Evolutionary conservation across 2,329 filamentous ascomycete genomes (phyloP).

Genomic region (Aspergillus hiratsukae): DNA sequence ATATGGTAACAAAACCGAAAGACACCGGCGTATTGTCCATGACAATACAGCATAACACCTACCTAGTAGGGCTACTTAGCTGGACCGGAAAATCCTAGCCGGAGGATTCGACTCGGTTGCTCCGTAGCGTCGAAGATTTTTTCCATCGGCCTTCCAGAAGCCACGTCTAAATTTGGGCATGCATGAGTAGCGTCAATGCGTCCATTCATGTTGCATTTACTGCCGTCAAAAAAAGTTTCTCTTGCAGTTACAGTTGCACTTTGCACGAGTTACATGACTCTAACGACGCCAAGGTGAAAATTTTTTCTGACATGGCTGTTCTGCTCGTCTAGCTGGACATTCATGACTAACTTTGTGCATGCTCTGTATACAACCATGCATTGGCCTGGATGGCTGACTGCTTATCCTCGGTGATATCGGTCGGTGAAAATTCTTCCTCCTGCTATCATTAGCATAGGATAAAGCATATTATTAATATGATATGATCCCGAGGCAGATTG

Average conservation of each 20-base stretch:
- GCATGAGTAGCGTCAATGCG: neutral
- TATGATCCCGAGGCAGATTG: too few relatives aligned
- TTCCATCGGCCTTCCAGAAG: neutral
- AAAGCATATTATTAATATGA: neutral
- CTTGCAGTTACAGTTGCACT: neutral
- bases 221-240: neutral
- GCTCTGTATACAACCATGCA: neutral
- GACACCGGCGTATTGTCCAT: neutral
- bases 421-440: neutral
- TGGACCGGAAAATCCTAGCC: neutral
- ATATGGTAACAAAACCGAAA: neutral
- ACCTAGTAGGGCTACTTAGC: too few relatives aligned
- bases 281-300: neutral
- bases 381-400: neutral
- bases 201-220: neutral
- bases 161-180: neutral
- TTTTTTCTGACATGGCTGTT: neutral
- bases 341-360: neutral
- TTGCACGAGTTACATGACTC: neutral
- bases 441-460: neutral
- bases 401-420: neutral
- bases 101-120: neutral
- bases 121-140: neutral
- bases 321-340: neutral
- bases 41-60: neutral